A percentile compares a stretch with the other conserved stretches of the same genome.
phyloP scores from a whole-genome alignment of 768 basidiomycete species.

The Boletus huronensis region DNA sequence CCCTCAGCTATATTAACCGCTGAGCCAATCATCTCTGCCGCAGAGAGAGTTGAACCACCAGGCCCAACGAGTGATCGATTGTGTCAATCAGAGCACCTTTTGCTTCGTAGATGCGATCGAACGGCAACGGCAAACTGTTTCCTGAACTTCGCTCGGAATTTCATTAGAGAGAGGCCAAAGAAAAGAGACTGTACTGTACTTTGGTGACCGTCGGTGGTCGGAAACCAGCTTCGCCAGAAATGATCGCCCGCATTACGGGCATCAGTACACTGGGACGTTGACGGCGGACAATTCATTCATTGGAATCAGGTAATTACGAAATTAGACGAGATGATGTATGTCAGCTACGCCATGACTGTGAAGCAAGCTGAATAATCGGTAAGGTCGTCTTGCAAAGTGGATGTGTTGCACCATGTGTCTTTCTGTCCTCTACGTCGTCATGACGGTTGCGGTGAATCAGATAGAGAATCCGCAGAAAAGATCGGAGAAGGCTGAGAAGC shows the following conservation, averaged over 20 bases:
- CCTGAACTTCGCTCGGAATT: background rate
- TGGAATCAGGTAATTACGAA: background rate
- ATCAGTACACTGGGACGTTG: background rate
- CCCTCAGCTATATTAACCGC: background rate
- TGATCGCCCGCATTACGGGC: background rate
- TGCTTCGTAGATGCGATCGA: background rate
- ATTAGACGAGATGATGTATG: too few species aligned
- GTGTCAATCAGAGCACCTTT: background rate
- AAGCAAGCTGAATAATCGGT: background rate
- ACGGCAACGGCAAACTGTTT: background rate
- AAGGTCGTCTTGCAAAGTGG: background rate
- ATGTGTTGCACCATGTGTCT: background rate
- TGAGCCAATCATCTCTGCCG: background rate
- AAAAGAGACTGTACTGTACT: background rate
- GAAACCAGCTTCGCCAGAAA: background rate
- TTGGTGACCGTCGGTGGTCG: background rate
- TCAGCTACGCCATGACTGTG: background rate
- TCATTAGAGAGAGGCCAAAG: background rate
- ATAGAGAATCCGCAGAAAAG: background rate
- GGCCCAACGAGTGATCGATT: background rate
- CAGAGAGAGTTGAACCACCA: too few species aligned
- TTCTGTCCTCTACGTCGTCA: background rate
- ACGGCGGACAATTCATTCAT: background rate
- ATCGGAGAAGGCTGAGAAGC: background rate
- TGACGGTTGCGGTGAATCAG: background rate